A percentile compares a stretch with the other conserved stretches of the same genome.
Conservation (phyloP, 306 rosid species). For the apple (Malus domestica) region DNA sequence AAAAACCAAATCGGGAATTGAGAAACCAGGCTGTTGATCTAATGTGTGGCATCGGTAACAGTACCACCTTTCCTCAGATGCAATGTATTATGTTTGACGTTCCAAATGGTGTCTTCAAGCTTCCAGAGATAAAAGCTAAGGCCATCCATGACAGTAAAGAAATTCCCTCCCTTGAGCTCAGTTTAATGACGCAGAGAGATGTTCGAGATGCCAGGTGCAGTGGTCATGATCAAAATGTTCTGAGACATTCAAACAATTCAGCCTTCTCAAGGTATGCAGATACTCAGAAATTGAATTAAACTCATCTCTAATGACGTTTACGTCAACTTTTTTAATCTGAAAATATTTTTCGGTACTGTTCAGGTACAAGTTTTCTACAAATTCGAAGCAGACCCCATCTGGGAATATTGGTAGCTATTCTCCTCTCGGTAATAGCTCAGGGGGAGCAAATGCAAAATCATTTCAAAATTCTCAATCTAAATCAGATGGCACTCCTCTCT, state of each 20-base stretch:
- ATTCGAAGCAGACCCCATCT: constrained; percentile 40
- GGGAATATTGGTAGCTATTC: constrained; percentile 48
- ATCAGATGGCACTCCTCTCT: constrained; percentile 36
- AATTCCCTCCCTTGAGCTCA: constrained; percentile 45
- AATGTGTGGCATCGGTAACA: constrained; percentile 13
- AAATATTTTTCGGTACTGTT: constrained; percentile 6
- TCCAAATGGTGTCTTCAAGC: constrained; percentile 1
- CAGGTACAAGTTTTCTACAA: constrained; percentile 51
- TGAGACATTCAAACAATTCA: constrained; percentile 48
- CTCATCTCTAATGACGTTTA: neutral
- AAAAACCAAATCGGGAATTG: constrained; percentile 16
- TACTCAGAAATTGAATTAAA: constrained; percentile 1
- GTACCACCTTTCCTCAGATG: constrained; percentile 28
- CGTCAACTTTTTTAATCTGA: neutral
- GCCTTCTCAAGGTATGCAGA: constrained; percentile 55
- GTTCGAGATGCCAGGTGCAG: constrained; percentile 27
- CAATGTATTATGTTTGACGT: constrained; percentile 22
- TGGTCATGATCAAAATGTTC: constrained; percentile 39
- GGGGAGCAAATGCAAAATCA: constrained; percentile 31
- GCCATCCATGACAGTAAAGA: constrained; percentile 14
- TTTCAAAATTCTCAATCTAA: constrained; percentile 26
- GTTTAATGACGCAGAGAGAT: constrained; percentile 43
- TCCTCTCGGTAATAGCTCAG: constrained; percentile 33
- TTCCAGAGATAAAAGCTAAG: neutral
- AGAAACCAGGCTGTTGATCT: constrained; percentile 9